A percentile compares a stretch with the other conserved stretches of the same genome.
Evolutionary conservation across 805 yeast genomes (phyloP).

Genomic region (Candida sanyiensis): DNA sequence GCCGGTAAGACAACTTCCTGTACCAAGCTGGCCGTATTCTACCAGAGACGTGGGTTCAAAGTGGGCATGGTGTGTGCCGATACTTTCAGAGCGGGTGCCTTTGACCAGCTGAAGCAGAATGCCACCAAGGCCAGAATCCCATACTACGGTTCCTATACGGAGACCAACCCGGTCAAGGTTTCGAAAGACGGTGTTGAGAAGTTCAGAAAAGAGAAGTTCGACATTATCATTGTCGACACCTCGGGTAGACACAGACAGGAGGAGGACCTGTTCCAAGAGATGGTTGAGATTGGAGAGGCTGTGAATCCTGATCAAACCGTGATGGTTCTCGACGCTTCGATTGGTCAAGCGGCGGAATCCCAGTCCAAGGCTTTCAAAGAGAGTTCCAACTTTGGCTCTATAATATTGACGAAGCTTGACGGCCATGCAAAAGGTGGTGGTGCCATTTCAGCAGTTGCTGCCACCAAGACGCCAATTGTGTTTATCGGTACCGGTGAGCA

Average conservation of each 20-base stretch:
- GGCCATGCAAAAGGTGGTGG: constrained; percentile 99
- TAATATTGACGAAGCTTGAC: constrained; percentile 92
- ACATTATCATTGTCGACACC: constrained; percentile 91
- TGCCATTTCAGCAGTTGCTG: constrained; percentile 97
- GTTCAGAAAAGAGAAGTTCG: constrained; percentile 87
- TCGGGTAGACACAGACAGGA: constrained; percentile 98
- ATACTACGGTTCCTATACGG: constrained; percentile 90
- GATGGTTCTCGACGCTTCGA: constrained; percentile 95
- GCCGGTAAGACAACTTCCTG: constrained; percentile 98
- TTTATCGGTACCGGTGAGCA: constrained; percentile 99
- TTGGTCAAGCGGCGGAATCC: constrained; percentile 97
- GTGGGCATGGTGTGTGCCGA: constrained; percentile 98
- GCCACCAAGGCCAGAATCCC: constrained; percentile 95
- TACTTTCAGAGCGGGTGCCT: constrained; percentile 99
- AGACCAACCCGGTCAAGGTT: constrained; percentile 91
- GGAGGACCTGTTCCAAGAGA: constrained; percentile 82
- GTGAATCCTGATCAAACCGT: constrained; percentile 93
- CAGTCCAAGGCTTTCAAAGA: constrained; percentile 95
- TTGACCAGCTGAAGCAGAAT: constrained; percentile 95
- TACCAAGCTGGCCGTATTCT: constrained; percentile 92
- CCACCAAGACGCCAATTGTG: constrained; percentile 89
- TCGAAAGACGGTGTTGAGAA: constrained; percentile 88
- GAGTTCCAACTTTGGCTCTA: constrained; percentile 88
- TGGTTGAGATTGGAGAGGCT: constrained; percentile 86
- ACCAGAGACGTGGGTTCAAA: constrained; percentile 87